Conservation (phyloP, 2,329 filamentous ascomycete genomes). For the Beauveria sp. region DNA sequence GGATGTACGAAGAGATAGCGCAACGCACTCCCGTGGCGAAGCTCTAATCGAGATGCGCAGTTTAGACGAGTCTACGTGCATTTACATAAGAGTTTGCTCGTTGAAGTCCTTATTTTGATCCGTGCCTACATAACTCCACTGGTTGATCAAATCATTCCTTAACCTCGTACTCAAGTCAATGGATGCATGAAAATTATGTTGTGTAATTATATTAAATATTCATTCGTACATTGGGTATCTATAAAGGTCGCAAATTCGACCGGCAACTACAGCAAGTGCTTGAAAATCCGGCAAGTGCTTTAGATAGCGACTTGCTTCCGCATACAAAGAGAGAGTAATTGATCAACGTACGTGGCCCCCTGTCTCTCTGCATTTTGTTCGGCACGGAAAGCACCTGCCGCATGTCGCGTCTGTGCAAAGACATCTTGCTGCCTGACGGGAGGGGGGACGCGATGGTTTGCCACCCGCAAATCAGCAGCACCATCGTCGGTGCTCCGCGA, state of each 20-base stretch:
- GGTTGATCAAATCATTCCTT: too few species aligned
- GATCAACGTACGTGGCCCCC: constrained; percentile 15
- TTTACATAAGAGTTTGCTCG: too few species aligned
- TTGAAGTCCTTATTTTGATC: too few species aligned
- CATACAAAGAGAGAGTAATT: constrained; percentile 17
- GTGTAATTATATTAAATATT: background rate
- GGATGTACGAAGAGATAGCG: constrained; percentile 50
- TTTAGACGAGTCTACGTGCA: too few species aligned
- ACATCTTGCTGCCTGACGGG: background rate
- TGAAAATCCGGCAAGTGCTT: background rate
- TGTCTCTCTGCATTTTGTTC: background rate
- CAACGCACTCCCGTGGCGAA: constrained; percentile 32
- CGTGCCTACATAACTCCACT: too few species aligned
- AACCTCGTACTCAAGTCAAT: too few species aligned
- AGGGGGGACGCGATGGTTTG: background rate
- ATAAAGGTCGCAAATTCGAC: background rate
- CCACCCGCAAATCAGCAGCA: background rate
- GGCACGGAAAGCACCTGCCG: constrained; percentile 7
- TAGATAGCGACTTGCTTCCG: constrained; percentile 8
- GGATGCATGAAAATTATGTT: background rate
- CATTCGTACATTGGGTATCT: background rate
- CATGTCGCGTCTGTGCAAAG: background rate
- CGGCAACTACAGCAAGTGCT: too few species aligned
- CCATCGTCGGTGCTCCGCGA: background rate
- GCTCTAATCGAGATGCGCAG: constrained; percentile 25